Evolutionary conservation across 352 stramenopile species (phyloP).

Genomic region (Phytophthora colocasiae): DNA sequence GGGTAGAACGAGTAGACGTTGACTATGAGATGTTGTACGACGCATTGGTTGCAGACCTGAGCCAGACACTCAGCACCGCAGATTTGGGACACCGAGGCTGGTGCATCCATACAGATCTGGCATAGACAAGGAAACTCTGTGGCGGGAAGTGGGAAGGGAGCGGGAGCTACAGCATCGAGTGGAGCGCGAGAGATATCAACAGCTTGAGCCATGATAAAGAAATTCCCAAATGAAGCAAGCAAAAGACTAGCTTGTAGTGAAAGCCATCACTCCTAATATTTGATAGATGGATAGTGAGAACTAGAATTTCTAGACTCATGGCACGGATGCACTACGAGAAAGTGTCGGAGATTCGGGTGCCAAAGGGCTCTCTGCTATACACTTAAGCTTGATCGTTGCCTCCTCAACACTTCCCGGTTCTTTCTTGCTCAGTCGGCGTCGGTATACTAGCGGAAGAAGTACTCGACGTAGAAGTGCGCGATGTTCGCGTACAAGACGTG

Average conservation of each 20-base stretch:
- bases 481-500: conserved; percentile 43
- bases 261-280: neutral
- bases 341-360: conserved; percentile 6
- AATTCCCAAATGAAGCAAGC: too few species aligned
- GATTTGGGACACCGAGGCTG: conserved; percentile 44
- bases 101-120: conserved; percentile 70
- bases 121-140: conserved; percentile 50
- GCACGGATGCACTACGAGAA: conserved; percentile 21
- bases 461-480: conserved; percentile 37
- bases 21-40: conserved; percentile 58
- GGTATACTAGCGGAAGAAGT: conserved; percentile 34
- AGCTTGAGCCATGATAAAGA: neutral
- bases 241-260: neutral
- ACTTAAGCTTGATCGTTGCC: conserved; percentile 15
- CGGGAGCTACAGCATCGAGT: neutral
- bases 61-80: conserved; percentile 51
- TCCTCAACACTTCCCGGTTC: conserved; percentile 2
- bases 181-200: conserved; percentile 8
- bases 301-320: conserved; percentile 1
- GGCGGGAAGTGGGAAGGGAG: neutral
- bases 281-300: neutral
- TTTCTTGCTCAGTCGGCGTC: conserved; percentile 21
- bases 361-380: conserved; percentile 4
- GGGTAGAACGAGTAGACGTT: conserved; percentile 70
- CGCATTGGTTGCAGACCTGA: conserved; percentile 47